Base-by-base conservation (phyloP, 805 yeast genomes). In the Ogataea polymorpha region DNA sequence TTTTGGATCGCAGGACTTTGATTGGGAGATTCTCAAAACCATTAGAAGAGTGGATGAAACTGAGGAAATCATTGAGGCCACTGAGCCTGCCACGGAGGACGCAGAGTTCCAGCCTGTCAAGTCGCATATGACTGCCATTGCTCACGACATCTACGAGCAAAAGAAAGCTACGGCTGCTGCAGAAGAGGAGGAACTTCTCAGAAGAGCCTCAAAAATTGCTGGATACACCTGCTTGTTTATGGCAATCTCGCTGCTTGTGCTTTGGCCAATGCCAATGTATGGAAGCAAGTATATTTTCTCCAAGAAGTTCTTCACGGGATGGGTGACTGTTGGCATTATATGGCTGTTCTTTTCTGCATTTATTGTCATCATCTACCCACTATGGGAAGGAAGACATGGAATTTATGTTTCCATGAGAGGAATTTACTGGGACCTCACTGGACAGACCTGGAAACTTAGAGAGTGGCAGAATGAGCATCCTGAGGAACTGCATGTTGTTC, bases 191-290 rank as follows among this genome's bases (percentile, higher is more conserved):
- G 66, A 56, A 6, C 60, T 68, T 8, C 71, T 88, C 48, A 62
- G 63, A 37, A 74, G 66, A 52, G 80, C 86, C 6, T 74, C 86
- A 35, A 80, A 74, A 51, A 65, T 66, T 29, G 93, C 90, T 1
- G 74, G 77, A 26, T 65, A 65, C 39, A 66, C 85, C 29, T 83
- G 90, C 58, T 61, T 76, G 2, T 65, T 74, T 31, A 70, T 86
- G 50, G 79, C 87, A 5, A 51, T 86, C 7, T 70, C 82, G 34
- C 66, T 88, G 36, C 65, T 88, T 23, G 73, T 89, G 18, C 56
- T 88, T 23, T 87, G 95, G 93, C 96, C 96, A 55, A 85, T 88
- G 88, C 96, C 96, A 50, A 82, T 89, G 93, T 88, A 82, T 61
- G 96, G 96, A 23, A 58, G 82, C 4, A 72, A 75, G 3, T 88